A percentile compares a stretch with the other conserved stretches of the same genome.
Conservation (phyloP, 2,329 filamentous ascomycete species). For the Chaetomiaceae sp. region DNA sequence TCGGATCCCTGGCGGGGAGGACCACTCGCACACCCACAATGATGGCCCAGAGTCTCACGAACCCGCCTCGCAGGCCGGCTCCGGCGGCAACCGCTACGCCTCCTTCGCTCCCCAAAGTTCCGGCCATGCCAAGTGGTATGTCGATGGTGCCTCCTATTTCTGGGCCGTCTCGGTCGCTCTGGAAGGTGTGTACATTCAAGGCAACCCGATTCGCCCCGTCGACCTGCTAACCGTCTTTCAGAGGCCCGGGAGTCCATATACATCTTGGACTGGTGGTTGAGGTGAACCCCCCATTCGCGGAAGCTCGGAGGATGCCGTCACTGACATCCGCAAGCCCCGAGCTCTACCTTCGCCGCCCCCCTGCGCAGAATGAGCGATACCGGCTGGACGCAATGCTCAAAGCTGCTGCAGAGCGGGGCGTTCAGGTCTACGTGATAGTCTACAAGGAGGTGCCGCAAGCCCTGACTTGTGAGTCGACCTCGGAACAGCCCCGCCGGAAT, state of each 20-base stretch:
- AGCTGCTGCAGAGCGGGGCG: conserved; percentile 75
- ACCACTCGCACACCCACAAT: conserved; percentile 41
- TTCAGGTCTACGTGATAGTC: conserved; percentile 78
- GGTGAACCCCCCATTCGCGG: conserved; percentile 10
- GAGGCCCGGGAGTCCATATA: conserved; percentile 71
- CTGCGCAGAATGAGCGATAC: conserved; percentile 74
- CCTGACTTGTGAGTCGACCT: conserved; percentile 59
- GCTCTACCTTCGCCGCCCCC: conserved; percentile 77
- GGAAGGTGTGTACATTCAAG: conserved; percentile 41
- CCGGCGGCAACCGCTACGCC: conserved; percentile 48
- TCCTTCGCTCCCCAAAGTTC: conserved; percentile 69
- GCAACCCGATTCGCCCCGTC: background rate
- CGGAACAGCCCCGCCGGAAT: conserved; percentile 6
- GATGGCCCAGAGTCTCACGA: conserved; percentile 38
- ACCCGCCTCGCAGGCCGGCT: conserved; percentile 34
- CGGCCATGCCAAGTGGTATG: conserved; percentile 80
- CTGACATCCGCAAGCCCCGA: conserved; percentile 52
- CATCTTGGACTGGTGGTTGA: conserved; percentile 89
- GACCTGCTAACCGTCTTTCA: conserved; percentile 25
- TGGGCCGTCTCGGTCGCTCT: conserved; percentile 76
- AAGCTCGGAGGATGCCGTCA: background rate
- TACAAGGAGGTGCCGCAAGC: conserved; percentile 88
- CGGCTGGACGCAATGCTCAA: conserved; percentile 77
- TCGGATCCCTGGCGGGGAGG: no score
- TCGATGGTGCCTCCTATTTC: conserved; percentile 79